Conservation (phyloP, 2,329 filamentous ascomycete species). For the Whalleya microplaca region DNA sequence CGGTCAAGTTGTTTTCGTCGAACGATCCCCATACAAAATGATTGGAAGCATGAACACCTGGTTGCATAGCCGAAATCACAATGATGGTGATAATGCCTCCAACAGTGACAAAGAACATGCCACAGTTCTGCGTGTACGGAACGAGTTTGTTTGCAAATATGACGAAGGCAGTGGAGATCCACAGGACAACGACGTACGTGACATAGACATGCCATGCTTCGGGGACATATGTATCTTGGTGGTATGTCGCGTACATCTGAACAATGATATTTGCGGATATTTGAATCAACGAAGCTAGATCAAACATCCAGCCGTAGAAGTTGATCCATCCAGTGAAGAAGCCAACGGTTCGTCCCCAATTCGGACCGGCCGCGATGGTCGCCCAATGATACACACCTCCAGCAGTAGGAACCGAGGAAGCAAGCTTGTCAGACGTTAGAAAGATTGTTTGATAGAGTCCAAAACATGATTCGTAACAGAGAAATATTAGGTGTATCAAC, state of each 20-base stretch:
- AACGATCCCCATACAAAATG: constrained; percentile 58
- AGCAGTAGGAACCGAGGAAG: constrained; percentile 63
- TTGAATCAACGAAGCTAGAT: constrained; percentile 60
- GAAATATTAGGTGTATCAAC: background rate
- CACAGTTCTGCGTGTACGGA: constrained; percentile 55
- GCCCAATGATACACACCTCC: constrained; percentile 67
- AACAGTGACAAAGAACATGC: constrained; percentile 58
- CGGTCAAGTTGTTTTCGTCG: constrained; percentile 52
- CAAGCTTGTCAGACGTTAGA: constrained; percentile 45
- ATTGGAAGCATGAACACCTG: constrained; percentile 52
- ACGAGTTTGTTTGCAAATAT: constrained; percentile 60
- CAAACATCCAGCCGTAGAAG: constrained; percentile 66
- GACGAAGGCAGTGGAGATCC: constrained; percentile 54
- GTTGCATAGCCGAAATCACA: constrained; percentile 54
- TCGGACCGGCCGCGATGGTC: constrained; percentile 58
- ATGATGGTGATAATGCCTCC: constrained; percentile 58
- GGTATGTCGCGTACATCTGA: constrained; percentile 63
- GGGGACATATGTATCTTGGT: constrained; percentile 52
- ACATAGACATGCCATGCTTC: constrained; percentile 64
- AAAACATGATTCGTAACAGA: background rate
- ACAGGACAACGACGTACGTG: constrained; percentile 58
- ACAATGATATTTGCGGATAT: constrained; percentile 64
- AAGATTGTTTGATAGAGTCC: background rate
- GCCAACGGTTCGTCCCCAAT: constrained; percentile 55
- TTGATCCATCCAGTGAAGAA: constrained; percentile 55